Conservation (phyloP, 2,329 filamentous ascomycete species). For the Cucurbitaria berberidis region DNA sequence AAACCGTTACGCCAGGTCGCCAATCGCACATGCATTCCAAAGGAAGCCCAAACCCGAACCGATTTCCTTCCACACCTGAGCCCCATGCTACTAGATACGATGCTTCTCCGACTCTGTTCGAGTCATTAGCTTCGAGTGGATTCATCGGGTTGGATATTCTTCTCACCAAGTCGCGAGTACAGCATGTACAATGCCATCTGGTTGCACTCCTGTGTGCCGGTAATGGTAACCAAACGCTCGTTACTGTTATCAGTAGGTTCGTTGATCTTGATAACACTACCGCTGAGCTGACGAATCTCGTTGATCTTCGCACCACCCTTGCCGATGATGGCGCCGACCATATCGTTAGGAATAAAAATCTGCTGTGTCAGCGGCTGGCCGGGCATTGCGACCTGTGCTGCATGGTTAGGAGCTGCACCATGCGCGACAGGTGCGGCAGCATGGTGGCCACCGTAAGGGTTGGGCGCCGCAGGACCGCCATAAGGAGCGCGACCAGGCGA, state of each 20-base stretch:
- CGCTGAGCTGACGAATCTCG: constrained; percentile 94
- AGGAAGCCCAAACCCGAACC: neutral
- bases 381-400: constrained; percentile 63
- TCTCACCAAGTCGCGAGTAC: constrained; percentile 89
- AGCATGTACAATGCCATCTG: constrained; percentile 99
- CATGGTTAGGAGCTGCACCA: constrained; percentile 74
- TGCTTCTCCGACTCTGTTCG: constrained; percentile 76
- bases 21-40: constrained; percentile 10
- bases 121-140: constrained; percentile 6
- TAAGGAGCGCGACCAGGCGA: constrained; percentile 77
- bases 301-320: constrained; percentile 99
- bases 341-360: constrained; percentile 98
- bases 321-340: constrained; percentile 98
- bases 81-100: constrained; percentile 60
- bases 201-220: constrained; percentile 97
- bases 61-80: constrained; percentile 5
- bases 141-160: neutral
- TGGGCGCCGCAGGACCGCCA: constrained; percentile 76
- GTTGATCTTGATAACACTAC: constrained; percentile 99
- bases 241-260: constrained; percentile 99
- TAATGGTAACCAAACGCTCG: constrained; percentile 95
- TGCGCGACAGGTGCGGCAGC: constrained; percentile 60
- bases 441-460: constrained; percentile 68
- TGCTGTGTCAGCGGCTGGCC: constrained; percentile 90
- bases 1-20: constrained; percentile 17